Conservation (phyloP, 805 yeast species). For the Priceomyces medius region DNA sequence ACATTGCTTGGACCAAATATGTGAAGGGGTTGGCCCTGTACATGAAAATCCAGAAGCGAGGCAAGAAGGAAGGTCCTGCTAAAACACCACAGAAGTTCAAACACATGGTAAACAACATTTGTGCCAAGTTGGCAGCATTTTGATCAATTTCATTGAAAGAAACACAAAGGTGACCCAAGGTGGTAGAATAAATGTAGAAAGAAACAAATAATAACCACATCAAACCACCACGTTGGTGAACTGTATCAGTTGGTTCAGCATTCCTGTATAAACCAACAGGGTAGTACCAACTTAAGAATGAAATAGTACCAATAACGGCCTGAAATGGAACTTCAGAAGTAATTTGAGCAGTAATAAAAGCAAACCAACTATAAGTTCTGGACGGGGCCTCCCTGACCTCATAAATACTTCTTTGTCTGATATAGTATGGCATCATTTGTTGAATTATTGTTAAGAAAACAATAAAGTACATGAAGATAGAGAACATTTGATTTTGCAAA, state of each 20-base stretch:
- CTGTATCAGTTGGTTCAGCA: slow-evolving; percentile 49
- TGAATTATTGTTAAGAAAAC: slow-evolving; percentile 41
- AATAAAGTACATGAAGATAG: slow-evolving; percentile 46
- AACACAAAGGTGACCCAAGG: slow-evolving; percentile 30
- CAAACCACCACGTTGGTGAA: slow-evolving; percentile 34
- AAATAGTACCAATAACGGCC: slow-evolving; percentile 39
- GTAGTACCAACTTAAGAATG: slow-evolving; percentile 55
- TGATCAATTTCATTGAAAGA: slow-evolving; percentile 32
- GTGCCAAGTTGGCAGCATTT: slow-evolving; percentile 34
- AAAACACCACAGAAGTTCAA: slow-evolving; percentile 39
- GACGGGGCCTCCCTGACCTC: slow-evolving; percentile 49
- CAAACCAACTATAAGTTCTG: slow-evolving; percentile 43
- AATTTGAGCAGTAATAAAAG: slow-evolving; percentile 40
- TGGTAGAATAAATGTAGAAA: slow-evolving; percentile 25
- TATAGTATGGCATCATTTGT: slow-evolving; percentile 45
- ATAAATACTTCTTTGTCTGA: slow-evolving; percentile 42
- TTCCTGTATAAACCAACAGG: slow-evolving; percentile 51
- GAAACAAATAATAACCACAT: slow-evolving; percentile 33
- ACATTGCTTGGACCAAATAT: slow-evolving; percentile 59
- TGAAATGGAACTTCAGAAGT: slow-evolving; percentile 51
- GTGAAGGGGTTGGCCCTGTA: slow-evolving; percentile 67
- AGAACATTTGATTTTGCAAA: slow-evolving; percentile 64
- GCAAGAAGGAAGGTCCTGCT: slow-evolving; percentile 29
- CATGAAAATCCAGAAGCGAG: slow-evolving; percentile 64
- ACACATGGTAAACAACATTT: slow-evolving; percentile 30